Evolutionary conservation across 176 grass and related monocot genomes (phyloP), one percentile per base, ranked within the genome.

Genomic region (Carex myosuroides): DNA sequence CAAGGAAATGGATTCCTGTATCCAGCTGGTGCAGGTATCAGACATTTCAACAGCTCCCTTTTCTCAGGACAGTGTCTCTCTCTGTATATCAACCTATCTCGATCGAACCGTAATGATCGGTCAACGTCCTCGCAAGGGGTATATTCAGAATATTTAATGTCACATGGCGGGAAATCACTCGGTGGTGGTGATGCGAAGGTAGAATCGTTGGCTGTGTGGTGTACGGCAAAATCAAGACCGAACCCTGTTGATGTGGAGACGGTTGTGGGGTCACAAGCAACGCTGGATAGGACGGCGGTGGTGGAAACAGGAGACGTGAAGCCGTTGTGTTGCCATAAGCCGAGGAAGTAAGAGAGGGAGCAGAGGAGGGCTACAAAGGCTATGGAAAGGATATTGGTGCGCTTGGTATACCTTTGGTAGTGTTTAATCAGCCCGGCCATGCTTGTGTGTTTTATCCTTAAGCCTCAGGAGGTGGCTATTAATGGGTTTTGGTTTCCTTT

Each of bases 61-160:
- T 85, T 89, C 29, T 79, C 3, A 1, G 95, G 96, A 86, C 96
- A 95, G 90, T 98, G 96, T 39, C 96, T 89, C 91, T 98, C 96
- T 84, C 93, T 89, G 86, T 95, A 98, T 59, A 95, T 13, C 24
- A 98, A 85, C 65, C 86, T 81, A 62, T 98, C 91, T 12, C 96
- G 85, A 18, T 82, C 52, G 81, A 95, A 98, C 17, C 86, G 85
- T 39, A 98, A 81, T 18, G 96, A 93, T 13, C 93, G 89, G 33
- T 90, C 87, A 48, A 89, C 86, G 86, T 95, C 96, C 86, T 98
- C 93, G 80, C 93, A 98, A 18, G 96, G 96, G 12, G 96, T 98
- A 89, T 98, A 92, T 88, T 98, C 96, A 8, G 91, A 91, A 86
- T 88, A 92, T 84, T 89, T 89, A 66, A 85, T 73, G 46, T 88